A percentile compares a stretch with the other conserved stretches of the same genome.
These are phyloP conservation scores for Comarum palustre DNA, from an alignment of 306 rosid species.

Conservation along the genomic window DNA sequence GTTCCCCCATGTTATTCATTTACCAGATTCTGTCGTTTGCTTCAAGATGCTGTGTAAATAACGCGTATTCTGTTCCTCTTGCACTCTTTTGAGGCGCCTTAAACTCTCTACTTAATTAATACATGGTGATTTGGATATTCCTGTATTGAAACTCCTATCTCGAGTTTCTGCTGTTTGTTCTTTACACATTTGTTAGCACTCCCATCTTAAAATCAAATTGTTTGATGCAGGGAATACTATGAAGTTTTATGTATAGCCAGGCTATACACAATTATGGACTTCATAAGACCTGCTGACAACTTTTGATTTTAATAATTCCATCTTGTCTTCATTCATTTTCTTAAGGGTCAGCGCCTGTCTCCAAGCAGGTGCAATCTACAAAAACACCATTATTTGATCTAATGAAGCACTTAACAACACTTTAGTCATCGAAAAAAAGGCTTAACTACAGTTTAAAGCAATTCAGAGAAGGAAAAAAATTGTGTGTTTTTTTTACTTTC, in stretches of 20 bases:
- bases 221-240: background rate
- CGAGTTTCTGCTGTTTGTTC: background rate
- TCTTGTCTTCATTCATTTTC: slow-evolving; percentile 59
- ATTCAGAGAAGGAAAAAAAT: background rate
- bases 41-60: slow-evolving; percentile 50
- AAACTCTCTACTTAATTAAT: slow-evolving; percentile 29
- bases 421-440: no score
- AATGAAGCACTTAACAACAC: background rate
- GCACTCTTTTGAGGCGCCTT: slow-evolving; percentile 45
- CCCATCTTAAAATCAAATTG: background rate
- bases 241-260: background rate
- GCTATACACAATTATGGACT: background rate
- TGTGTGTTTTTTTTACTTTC: background rate
- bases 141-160: background rate
- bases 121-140: slow-evolving; percentile 15
- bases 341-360: slow-evolving; percentile 74
- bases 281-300: background rate
- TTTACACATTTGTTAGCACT: background rate
- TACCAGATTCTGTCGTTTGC: slow-evolving; percentile 28
- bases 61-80: slow-evolving; percentile 25
- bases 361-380: slow-evolving; percentile 93
- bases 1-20: slow-evolving; percentile 27
- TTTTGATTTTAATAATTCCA: slow-evolving; percentile 14
- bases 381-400: slow-evolving; percentile 4
- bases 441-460: background rate